These are phyloP conservation scores for Teunomyces atbi DNA, from an alignment of 805 yeast genomes.

Conservation along the genomic window DNA sequence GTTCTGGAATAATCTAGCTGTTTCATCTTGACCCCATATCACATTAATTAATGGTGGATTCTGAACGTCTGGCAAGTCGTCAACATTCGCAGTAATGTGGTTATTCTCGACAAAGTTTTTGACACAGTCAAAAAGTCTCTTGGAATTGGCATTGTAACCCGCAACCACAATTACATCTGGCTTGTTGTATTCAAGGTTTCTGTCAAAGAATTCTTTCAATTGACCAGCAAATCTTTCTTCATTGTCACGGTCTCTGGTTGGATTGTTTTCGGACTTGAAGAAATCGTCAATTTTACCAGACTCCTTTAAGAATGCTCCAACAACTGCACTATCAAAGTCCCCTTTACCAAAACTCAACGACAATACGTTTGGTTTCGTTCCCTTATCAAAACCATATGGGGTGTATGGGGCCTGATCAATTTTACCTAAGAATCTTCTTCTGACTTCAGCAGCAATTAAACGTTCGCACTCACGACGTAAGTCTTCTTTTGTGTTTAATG, in stretches of 20 bases:
- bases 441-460: conserved; percentile 62
- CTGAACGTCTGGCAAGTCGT: conserved; percentile 38
- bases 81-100: conserved; percentile 51
- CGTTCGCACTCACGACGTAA: conserved; percentile 75
- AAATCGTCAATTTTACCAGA: conserved; percentile 76
- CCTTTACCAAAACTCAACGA: conserved; percentile 88
- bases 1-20: conserved; percentile 83
- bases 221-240: conserved; percentile 56
- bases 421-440: conserved; percentile 64
- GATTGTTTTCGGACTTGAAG: conserved; percentile 73
- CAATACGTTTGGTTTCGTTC: conserved; percentile 82
- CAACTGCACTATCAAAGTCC: conserved; percentile 77
- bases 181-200: conserved; percentile 44
- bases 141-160: conserved; percentile 77
- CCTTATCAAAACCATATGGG: conserved; percentile 73
- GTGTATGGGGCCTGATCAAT: conserved; percentile 93
- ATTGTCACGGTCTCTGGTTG: conserved; percentile 47
- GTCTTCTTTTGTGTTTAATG: conserved; percentile 78
- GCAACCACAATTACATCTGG: conserved; percentile 92
- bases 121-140: conserved; percentile 56
- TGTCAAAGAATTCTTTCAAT: conserved; percentile 62
- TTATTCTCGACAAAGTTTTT: conserved; percentile 56
- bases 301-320: conserved; percentile 76
- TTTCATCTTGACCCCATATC: conserved; percentile 88
- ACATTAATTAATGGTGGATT: conserved; percentile 61